Conservation (phyloP, 2,329 filamentous ascomycete species). For the Davidsoniella neocaledoniae region DNA sequence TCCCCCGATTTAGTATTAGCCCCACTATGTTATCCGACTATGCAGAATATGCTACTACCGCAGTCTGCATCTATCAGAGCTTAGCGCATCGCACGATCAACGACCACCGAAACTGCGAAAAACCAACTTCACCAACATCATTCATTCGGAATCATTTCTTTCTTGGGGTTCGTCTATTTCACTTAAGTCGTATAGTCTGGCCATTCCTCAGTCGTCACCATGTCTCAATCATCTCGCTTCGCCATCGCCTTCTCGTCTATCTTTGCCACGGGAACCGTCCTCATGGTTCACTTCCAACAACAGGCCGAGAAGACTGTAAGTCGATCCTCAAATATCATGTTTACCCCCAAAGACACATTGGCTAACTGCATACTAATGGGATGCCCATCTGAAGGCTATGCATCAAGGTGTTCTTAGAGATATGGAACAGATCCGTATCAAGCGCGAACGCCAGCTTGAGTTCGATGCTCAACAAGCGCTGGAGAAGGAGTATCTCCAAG, state of each 20-base stretch:
- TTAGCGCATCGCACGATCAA: not conserved
- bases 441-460: conserved; percentile 78
- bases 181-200: too few species aligned
- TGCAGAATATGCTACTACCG: not conserved
- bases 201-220: conserved; percentile 22
- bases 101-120: not conserved
- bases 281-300: conserved; percentile 82
- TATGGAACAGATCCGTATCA: conserved; percentile 82
- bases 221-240: conserved; percentile 83
- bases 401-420: conserved; percentile 87
- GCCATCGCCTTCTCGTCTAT: conserved; percentile 65
- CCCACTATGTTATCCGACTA: not conserved
- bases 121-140: not conserved
- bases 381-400: conserved; percentile 53
- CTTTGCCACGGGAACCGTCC: conserved; percentile 59
- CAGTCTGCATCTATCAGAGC: not conserved
- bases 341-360: not conserved
- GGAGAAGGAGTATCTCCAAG: conserved; percentile 77
- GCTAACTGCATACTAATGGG: not conserved
- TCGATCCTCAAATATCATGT: conserved; percentile 11
- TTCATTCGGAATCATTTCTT: not conserved
- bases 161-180: not conserved
- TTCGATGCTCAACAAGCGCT: conserved; percentile 81
- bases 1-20: not conserved
- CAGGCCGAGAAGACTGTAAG: conserved; percentile 65